Base-by-base conservation (phyloP, 2,329 filamentous ascomycete genomes). In the Coniochaeta sp. region DNA sequence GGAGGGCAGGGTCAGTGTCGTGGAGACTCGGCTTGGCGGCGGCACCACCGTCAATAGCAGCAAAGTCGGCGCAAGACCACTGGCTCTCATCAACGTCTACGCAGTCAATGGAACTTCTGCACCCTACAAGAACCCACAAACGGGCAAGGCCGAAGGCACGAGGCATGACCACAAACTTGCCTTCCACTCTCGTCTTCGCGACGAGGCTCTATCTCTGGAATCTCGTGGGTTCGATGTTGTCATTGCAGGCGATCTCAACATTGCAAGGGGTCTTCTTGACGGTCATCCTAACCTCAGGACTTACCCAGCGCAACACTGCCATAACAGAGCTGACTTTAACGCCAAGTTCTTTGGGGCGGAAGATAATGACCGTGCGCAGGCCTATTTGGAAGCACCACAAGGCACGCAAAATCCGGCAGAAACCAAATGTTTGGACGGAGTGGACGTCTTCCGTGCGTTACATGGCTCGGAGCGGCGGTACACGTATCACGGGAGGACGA, bases 61-160 rank as follows among this genome's bases (percentile, higher is more conserved):
- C 38, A 44, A 22, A 26, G 22, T 63, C 9, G 74, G 71, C 43
- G 24, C 60, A 33, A n/a, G 55, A n/a, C 61, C 64, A 36, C 61
- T 82, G 0, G 76, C 77, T 1, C 67, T 84, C 24, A 73, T 82
- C 66, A 83, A 83, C 63, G 72, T 82, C 33, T 83, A 82, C 64
- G 77, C 79, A 44, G 77, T 82, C 14, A 83, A 83, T 64, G 81
- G 81, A 2, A 83, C 81, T 0, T 69, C 74, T 0, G 74, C 74
- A 31, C 68, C 73, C 0, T 82, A 82, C 66, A 74, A 74, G 19
- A 71, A 76, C 59, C 69, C 78, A 0, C n/a, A 63, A 1, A 81
- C 74, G 0, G 80, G 80, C 3, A 61, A 63, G 8, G 62, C 76
- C 0, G 59, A 62, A 3, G 79, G 80, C 0, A 82, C 77, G 0